Base-by-base conservation (phyloP, 345 rosid genomes). In the Luvunga scandens region DNA sequence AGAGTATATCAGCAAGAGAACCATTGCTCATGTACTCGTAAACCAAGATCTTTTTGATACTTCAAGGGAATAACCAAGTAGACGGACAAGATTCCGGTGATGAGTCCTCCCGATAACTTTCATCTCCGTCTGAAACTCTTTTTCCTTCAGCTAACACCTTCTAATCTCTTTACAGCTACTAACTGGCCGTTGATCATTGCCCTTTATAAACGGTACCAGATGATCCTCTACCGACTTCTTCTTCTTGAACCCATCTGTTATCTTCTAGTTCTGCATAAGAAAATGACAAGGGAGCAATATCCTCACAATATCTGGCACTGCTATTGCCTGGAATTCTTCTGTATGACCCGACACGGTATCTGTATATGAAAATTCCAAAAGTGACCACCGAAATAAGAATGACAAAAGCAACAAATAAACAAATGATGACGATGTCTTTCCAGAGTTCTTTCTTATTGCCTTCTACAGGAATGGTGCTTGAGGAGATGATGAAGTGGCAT, bases 11-110 rank as follows among this genome's bases (percentile, higher is more conserved):
- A 6, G 77, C 82, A 14, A 85, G 78, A 53, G 84, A 82, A 4
- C 84, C 83, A 4, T 80, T 82, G 71, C 78, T 75, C 88, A 82
- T 80, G 75, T 80, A 85, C 33, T 78, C 64, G 28, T 78, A 82
- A n/a, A 85, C 79, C 69, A 82, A 78, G 3, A 82, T 76, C 84
- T 81, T 75, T 82, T 18, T 21, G 76, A 9, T 50, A 71, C 80
- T 1, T 82, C 82, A 21, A 67, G 28, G 76, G 80, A 82, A 30
- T 77, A 85, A 9, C 84, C 84, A 2, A 85, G 63, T 16, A 82
- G 57, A n/a, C 66, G 75, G 14, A 82, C 82, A 48, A 85, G 60
- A 61, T 77, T 83, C 27, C 72, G 69, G 34, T 83, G 88, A 66
- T 83, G 84, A 14, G 84, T 81, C 68, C 72, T 80, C 34, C 81